Conservation (phyloP, 371 early-diverging fungal genomes). For the Coemansia sp. region DNA sequence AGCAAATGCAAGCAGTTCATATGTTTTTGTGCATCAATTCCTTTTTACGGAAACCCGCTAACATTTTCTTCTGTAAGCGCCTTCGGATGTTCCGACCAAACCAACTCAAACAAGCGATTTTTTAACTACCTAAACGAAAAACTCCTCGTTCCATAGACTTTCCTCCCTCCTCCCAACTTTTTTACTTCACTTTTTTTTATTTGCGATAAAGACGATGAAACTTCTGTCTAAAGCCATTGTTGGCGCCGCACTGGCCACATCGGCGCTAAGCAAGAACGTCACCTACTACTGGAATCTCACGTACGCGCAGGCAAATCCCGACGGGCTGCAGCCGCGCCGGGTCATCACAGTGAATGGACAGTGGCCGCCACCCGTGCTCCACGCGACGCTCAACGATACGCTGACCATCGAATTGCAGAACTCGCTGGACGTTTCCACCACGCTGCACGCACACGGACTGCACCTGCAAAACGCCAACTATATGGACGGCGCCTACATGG, state of each 20-base stretch:
- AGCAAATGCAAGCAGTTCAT: too few relatives aligned
- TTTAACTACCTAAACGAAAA: too few relatives aligned
- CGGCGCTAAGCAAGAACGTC: slow-evolving; percentile 54
- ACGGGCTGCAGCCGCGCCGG: slow-evolving; percentile 58
- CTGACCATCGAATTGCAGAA: slow-evolving; percentile 62
- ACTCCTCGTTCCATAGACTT: too few relatives aligned
- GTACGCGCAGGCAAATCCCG: slow-evolving; percentile 65
- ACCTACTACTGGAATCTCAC: slow-evolving; percentile 73
- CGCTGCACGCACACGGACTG: slow-evolving; percentile 68
- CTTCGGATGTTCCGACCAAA: too few relatives aligned
- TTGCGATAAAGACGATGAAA: neutral
- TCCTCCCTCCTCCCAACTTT: neutral
- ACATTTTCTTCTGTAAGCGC: too few relatives aligned
- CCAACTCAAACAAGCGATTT: too few relatives aligned
- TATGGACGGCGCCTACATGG: slow-evolving; percentile 61
- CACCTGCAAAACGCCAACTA: slow-evolving; percentile 60
- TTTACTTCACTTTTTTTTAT: neutral
- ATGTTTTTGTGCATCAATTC: too few relatives aligned
- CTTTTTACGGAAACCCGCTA: too few relatives aligned
- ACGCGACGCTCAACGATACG: slow-evolving; percentile 51
- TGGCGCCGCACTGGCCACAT: neutral
- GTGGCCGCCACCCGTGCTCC: slow-evolving; percentile 59
- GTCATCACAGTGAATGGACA: slow-evolving; percentile 67
- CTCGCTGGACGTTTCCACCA: slow-evolving; percentile 58
- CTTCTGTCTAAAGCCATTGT: neutral